Base-by-base conservation (phyloP, 306 rosid genomes). In the Vigna mungo region DNA sequence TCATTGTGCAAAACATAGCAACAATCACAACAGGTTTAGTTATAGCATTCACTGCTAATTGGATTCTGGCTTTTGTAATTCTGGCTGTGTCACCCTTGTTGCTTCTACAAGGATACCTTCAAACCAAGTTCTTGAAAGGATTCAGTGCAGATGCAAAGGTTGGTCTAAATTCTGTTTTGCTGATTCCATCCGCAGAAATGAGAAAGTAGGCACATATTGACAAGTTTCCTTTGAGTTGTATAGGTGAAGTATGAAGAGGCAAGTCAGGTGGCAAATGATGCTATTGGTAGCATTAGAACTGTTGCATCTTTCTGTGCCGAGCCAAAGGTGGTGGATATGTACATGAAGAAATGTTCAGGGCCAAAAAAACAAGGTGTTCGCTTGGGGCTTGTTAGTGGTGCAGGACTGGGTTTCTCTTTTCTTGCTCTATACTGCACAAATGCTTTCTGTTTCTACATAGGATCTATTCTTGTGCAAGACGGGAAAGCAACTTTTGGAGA, bases 281-380 rank as follows among this genome's bases (percentile, higher is more conserved):
- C 98, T 1, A 96, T 95, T 11, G 79, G 97, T 53, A 82, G 97
- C 87, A 92, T 95, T 9, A 81, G 98, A 88, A 92, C 97, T 2
- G 90, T 94, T 27, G 98, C 97, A 64, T 92, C 97, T 65, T 95
- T 95, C 83, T 90, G 97, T 73, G 87, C 98, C 10, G 98, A 95
- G 60, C 27, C 80, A 48, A 95, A 92, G 84, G 98, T 95, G 56
- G 88, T 90, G 92, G 90, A 85, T 12, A 81, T 90, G 79, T 95
- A 89, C 51, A 52, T 39, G 51, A 85, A 83, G 68, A 95, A 90
- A 63, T 92, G 96, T 41, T 74, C 80, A 27, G 89, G 58, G 15
- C 96, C 98, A 8, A 75, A 76, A 75, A 82, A 86, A 43, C 85
- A 83, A 15, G 98, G 97, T 66, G 83, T 88, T 61, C 82, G 90